Conservation (phyloP, 352 stramenopile genomes). For the Globisporangium emineosum region DNA sequence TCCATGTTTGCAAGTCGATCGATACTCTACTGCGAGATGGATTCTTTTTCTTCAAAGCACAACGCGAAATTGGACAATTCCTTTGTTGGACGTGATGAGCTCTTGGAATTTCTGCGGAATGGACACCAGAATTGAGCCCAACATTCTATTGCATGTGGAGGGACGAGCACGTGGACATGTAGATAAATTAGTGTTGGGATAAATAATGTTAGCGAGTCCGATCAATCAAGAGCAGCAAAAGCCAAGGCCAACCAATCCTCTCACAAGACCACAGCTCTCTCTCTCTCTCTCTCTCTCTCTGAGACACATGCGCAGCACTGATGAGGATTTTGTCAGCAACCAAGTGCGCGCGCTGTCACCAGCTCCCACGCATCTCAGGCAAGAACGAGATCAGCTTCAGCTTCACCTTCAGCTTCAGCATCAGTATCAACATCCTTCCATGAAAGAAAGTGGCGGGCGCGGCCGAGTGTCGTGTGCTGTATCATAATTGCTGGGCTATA, state of each 20-base stretch:
- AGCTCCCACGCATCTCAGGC: neutral
- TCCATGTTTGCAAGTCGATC: neutral
- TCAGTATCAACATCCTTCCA: neutral
- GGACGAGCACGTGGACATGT: neutral
- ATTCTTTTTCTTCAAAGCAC: conserved; percentile 1
- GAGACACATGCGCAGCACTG: neutral
- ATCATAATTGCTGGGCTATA: conserved; percentile 11
- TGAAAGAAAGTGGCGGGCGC: neutral
- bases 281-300: neutral
- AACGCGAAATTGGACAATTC: neutral
- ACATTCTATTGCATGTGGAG: neutral
- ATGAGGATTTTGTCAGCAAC: neutral
- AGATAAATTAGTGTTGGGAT: conserved; percentile 1
- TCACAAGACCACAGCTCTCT: too few species aligned
- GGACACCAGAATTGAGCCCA: neutral
- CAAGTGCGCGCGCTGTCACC: neutral
- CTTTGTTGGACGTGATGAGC: neutral
- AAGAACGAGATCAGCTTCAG: neutral
- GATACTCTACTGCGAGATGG: neutral
- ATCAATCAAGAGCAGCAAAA: neutral
- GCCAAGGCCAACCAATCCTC: too few species aligned
- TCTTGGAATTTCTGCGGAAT: neutral
- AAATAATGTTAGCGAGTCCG: neutral
- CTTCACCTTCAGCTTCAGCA: neutral
- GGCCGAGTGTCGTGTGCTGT: conserved; percentile 1